Conservation (phyloP, 1,139 yeast species). For the Geotrichum reessii region DNA sequence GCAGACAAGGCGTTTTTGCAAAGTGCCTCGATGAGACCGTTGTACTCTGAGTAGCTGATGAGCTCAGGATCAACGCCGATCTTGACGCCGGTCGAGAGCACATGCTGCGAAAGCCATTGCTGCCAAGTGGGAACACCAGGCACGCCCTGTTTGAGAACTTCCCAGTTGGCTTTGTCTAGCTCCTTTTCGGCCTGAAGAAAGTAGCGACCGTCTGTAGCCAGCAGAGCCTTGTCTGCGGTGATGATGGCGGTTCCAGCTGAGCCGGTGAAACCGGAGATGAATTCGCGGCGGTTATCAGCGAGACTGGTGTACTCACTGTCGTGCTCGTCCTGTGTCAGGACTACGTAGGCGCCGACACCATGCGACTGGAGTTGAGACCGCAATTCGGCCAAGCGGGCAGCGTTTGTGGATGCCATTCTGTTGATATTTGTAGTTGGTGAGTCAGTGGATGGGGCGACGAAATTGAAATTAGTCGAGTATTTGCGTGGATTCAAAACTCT, state of each 20-base stretch:
- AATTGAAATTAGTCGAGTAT: conserved; percentile 2
- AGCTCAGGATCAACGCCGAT: conserved; percentile 66
- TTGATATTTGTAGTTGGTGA: conserved; percentile 20
- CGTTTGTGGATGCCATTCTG: conserved; percentile 10
- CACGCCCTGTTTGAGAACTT: conserved; percentile 71
- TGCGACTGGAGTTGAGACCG: conserved; percentile 60
- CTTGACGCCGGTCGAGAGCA: conserved; percentile 32
- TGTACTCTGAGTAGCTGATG: conserved; percentile 47
- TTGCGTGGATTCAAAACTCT: conserved; percentile 2
- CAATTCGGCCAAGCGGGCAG: conserved; percentile 45
- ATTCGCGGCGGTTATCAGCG: conserved; percentile 76
- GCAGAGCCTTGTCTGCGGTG: conserved; percentile 63
- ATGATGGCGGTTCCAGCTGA: conserved; percentile 91
- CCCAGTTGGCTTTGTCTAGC: conserved; percentile 80
- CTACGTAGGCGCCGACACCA: conserved; percentile 67
- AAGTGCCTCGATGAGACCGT: conserved; percentile 35
- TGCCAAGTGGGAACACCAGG: conserved; percentile 78
- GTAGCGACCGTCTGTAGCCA: conserved; percentile 93
- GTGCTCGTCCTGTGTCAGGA: conserved; percentile 92
- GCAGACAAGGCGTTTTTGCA: conserved; percentile 36
- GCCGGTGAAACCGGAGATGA: conserved; percentile 80
- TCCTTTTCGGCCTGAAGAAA: conserved; percentile 86
- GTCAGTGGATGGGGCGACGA: not conserved
- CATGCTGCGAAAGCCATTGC: conserved; percentile 59
- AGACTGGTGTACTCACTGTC: conserved; percentile 82